A percentile compares a stretch with the other conserved stretches of the same genome.
These are phyloP conservation scores for Fusarium coicis DNA, from an alignment of 2,329 filamentous ascomycete species.

Conservation along the genomic window DNA sequence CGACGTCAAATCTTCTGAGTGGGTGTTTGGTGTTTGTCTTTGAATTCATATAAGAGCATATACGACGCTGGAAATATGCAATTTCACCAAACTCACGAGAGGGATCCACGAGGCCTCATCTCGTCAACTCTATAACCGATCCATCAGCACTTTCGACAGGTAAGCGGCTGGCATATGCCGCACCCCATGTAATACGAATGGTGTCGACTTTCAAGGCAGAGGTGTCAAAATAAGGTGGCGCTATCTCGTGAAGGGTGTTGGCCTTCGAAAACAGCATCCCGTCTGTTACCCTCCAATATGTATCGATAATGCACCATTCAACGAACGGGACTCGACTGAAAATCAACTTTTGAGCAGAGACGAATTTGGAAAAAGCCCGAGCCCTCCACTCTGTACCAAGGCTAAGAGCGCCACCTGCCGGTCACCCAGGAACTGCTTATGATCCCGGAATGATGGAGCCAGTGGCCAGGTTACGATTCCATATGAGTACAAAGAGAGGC, in stretches of 20 bases:
- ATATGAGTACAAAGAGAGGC: constrained; percentile 22
- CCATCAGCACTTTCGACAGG: background rate
- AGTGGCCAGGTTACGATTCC: constrained; percentile 10
- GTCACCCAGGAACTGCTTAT: constrained; percentile 20
- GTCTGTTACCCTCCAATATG: background rate
- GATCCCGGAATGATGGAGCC: constrained; percentile 16
- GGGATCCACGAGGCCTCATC: constrained; percentile 5
- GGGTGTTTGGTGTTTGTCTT: background rate
- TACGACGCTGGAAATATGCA: background rate
- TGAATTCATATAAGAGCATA: background rate
- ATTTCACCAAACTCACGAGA: constrained; percentile 1
- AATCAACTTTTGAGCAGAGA: background rate
- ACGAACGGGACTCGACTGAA: background rate
- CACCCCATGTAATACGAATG: background rate
- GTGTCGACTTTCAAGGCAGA: background rate
- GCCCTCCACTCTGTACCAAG: background rate
- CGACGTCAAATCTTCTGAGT: constrained; percentile 1
- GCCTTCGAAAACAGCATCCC: constrained; percentile 8
- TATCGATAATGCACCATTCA: background rate
- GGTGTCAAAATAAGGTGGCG: background rate
- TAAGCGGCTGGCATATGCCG: background rate
- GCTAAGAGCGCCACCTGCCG: constrained; percentile 29
- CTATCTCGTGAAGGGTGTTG: constrained; percentile 5
- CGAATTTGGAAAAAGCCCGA: constrained; percentile 4
- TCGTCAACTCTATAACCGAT: constrained; percentile 2